These are phyloP conservation scores for Gossypium stocksii DNA, from an alignment of 345 rosid species.

Conservation along the genomic window DNA sequence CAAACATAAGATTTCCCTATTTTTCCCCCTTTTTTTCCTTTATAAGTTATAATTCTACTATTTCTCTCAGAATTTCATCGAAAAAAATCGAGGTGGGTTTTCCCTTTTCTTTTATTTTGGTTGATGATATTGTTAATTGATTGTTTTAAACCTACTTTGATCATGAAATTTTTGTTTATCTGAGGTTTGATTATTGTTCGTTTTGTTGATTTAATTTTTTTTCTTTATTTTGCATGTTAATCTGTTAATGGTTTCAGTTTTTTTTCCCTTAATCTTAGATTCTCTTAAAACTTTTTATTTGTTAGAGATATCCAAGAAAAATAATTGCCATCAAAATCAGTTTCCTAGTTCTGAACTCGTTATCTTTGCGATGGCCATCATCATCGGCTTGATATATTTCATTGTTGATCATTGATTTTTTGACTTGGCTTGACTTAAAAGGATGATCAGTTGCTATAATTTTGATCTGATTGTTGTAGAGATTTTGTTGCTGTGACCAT, in stretches of 20 bases:
- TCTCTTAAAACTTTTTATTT: neutral
- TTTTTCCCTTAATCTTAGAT: neutral
- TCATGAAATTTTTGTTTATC: constrained; percentile 1
- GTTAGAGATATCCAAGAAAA: neutral
- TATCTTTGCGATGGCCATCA: neutral
- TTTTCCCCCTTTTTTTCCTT: neutral
- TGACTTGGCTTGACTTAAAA: constrained; percentile 5
- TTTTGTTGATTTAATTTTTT: constrained; percentile 6
- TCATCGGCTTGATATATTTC: neutral
- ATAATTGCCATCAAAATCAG: neutral
- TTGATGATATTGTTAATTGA: neutral
- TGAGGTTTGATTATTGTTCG: constrained; percentile 20
- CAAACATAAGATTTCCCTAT: constrained; percentile 4
- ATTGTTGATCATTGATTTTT: constrained; percentile 6
- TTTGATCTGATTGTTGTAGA: neutral
- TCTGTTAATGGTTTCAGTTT: neutral
- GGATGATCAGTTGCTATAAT: neutral
- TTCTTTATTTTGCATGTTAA: constrained; percentile 16
- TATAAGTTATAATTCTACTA: neutral
- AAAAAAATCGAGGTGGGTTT: constrained; percentile 20
- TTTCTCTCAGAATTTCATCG: constrained; percentile 4
- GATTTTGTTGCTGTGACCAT: neutral
- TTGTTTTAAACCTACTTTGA: neutral
- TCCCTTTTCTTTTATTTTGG: neutral
- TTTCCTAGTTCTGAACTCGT: neutral